Conservation (phyloP, 768 basidiomycete species). For the Boletus rubropictus region DNA sequence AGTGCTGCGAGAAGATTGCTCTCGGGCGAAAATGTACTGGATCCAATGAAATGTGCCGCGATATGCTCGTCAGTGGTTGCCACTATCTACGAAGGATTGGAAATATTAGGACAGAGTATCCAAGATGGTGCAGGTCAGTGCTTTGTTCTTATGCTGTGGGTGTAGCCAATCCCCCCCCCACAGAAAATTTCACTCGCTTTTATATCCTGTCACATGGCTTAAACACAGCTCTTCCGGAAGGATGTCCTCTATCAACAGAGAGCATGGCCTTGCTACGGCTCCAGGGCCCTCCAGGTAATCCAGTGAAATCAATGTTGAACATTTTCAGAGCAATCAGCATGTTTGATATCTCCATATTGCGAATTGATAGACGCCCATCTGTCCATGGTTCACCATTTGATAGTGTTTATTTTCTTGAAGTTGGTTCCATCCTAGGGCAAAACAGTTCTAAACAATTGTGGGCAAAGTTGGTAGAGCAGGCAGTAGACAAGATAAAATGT, state of each 20-base stretch:
- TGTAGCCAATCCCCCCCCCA: background rate
- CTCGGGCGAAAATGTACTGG: slow-evolving; percentile 31
- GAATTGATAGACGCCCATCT: slow-evolving; percentile 64
- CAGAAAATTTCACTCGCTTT: slow-evolving; percentile 70
- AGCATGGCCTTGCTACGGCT: slow-evolving; percentile 38
- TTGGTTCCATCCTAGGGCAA: slow-evolving; percentile 20
- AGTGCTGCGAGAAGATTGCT: slow-evolving; percentile 50
- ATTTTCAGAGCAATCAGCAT: slow-evolving; percentile 26
- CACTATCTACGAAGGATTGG: slow-evolving; percentile 54
- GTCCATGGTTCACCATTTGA: slow-evolving; percentile 42
- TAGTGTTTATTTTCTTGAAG: slow-evolving; percentile 62
- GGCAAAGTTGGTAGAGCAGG: slow-evolving; percentile 32
- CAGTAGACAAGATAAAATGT: slow-evolving; percentile 30
- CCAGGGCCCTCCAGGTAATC: slow-evolving; percentile 3
- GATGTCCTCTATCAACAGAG: slow-evolving; percentile 17
- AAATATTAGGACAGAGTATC: slow-evolving; percentile 55
- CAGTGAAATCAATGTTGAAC: slow-evolving; percentile 3
- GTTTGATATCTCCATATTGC: slow-evolving; percentile 41
- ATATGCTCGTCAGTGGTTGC: slow-evolving; percentile 68
- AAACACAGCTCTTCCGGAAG: slow-evolving; percentile 25
- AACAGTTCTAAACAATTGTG: slow-evolving; percentile 18
- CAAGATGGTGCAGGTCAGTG: slow-evolving; percentile 43
- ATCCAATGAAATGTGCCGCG: slow-evolving; percentile 52
- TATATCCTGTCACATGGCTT: slow-evolving; percentile 46
- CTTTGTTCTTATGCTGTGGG: background rate